Evolutionary conservation across 169 alveolate species (phyloP).

Genomic region (Pseudocohnilembus persalinus): DNA sequence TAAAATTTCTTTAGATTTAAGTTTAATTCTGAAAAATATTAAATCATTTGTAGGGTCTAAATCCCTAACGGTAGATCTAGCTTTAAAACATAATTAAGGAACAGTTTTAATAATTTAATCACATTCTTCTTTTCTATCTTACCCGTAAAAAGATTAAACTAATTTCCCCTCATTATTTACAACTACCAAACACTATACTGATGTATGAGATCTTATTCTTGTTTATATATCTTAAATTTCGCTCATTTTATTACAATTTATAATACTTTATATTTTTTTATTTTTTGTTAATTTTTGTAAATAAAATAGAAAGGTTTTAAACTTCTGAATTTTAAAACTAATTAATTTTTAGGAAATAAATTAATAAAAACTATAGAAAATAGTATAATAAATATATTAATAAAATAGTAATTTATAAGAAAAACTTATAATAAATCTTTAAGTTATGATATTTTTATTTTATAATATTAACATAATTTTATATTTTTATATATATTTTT

Average conservation of each 20-base stretch:
- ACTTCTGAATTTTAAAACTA: no score
- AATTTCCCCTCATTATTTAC: constrained; percentile 53
- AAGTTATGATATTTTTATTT: no score
- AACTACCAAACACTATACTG: constrained; percentile 50
- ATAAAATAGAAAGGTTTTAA: background rate
- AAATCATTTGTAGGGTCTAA: constrained; percentile 82
- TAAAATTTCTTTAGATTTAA: constrained; percentile 79
- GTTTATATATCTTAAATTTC: constrained; percentile 59
- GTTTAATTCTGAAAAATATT: constrained; percentile 78
- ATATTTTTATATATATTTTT: no score
- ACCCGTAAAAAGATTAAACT: constrained; percentile 14
- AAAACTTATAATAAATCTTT: no score
- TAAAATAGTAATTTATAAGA: no score
- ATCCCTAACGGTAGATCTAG: constrained; percentile 82
- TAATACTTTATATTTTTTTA: background rate
- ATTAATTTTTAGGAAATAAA: no score
- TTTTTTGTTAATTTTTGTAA: no score
- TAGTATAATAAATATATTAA: no score
- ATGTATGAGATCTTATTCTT: constrained; percentile 55
- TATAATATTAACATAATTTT: no score
- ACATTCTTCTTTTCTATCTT: constrained; percentile 21
- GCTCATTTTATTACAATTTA: constrained; percentile 45
- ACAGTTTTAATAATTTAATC: constrained; percentile 51
- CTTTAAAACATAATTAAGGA: constrained; percentile 80
- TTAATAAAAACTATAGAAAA: no score